A percentile compares a stretch with the other conserved stretches of the same genome.
Evolutionary conservation across 257 asterid species (phyloP).

Genomic region (Forsythia viridissima): DNA sequence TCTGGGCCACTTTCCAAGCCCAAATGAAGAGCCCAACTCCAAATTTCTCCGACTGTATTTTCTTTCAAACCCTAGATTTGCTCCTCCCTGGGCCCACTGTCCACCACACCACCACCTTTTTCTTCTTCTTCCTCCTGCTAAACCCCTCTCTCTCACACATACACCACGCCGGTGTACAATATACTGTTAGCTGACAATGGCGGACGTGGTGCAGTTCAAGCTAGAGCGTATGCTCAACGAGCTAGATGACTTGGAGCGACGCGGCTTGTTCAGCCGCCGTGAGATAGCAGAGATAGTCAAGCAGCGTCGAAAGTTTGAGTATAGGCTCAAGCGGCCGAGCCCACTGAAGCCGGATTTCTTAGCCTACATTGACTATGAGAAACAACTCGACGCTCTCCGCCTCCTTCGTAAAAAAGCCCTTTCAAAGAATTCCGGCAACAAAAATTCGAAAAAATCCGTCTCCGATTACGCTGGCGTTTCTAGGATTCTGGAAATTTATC

Average conservation of each 20-base stretch:
- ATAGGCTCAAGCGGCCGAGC: constrained; percentile 83
- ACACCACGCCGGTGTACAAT: not conserved
- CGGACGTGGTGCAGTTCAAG: constrained; percentile 87
- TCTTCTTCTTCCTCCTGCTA: not conserved
- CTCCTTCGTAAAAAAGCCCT: constrained; percentile 61
- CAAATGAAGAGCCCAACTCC: not conserved
- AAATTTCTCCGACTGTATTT: not conserved
- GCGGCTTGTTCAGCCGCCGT: constrained; percentile 66
- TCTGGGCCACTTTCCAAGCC: not conserved
- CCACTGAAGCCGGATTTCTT: constrained; percentile 77
- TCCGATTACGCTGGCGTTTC: constrained; percentile 75
- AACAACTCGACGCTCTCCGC: constrained; percentile 72
- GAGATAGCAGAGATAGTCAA: constrained; percentile 91
- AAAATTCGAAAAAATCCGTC: constrained; percentile 55
- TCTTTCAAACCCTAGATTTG: constrained; percentile 24
- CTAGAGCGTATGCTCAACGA: constrained; percentile 92
- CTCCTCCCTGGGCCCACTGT: constrained; percentile 28
- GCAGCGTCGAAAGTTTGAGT: constrained; percentile 91
- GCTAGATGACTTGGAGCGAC: constrained; percentile 79
- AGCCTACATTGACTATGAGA: constrained; percentile 77
- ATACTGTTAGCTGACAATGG: constrained; percentile 42
- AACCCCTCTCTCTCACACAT: not conserved
- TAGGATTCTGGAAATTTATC: constrained; percentile 70
- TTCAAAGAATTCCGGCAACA: constrained; percentile 36
- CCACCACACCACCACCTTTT: not conserved